A percentile compares a stretch with the other conserved stretches of the same genome.
phyloP scores from a whole-genome alignment of 495 filamentous ascomycete species.

The Xylaria grammica region DNA sequence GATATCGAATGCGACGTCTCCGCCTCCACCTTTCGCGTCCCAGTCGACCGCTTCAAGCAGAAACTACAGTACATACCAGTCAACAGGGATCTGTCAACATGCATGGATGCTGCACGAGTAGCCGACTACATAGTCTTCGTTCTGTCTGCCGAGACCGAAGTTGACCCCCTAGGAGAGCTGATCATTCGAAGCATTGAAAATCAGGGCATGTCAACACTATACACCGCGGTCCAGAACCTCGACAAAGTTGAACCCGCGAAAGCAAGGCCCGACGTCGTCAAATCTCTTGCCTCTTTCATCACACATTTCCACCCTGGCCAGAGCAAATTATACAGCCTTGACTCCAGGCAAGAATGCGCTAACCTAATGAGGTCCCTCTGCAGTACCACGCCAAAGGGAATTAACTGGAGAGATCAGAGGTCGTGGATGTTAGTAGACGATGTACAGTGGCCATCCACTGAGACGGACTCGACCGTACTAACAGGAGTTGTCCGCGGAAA shows the following conservation, averaged over 20 bases:
- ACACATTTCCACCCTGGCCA: constrained; percentile 89
- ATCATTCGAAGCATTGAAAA: constrained; percentile 85
- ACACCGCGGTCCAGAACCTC: constrained; percentile 79
- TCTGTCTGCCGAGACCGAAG: constrained; percentile 78
- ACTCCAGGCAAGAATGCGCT: constrained; percentile 84
- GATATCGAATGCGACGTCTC: constrained; percentile 73
- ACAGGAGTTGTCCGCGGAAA: constrained; percentile 87
- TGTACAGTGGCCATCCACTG: constrained; percentile 67
- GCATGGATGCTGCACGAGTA: constrained; percentile 82
- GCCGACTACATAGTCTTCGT: constrained; percentile 91
- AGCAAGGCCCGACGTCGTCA: constrained; percentile 71
- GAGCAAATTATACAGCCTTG: constrained; percentile 84
- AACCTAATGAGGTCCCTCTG: constrained; percentile 90
- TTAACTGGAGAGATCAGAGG: constrained; percentile 90
- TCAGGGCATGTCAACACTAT: constrained; percentile 87
- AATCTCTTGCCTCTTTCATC: constrained; percentile 87
- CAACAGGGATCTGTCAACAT: constrained; percentile 70
- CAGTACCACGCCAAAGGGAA: constrained; percentile 86
- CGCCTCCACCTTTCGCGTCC: constrained; percentile 63
- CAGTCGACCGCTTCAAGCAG: constrained; percentile 90
- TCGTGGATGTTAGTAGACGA: constrained; percentile 94
- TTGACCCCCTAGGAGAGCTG: constrained; percentile 79
- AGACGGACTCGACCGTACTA: constrained; percentile 65
- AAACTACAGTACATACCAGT: constrained; percentile 83
- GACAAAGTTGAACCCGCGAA: constrained; percentile 79